These are phyloP conservation scores for Malassezia nana DNA, from an alignment of 1,284 basidiomycete species.

Conservation along the genomic window DNA sequence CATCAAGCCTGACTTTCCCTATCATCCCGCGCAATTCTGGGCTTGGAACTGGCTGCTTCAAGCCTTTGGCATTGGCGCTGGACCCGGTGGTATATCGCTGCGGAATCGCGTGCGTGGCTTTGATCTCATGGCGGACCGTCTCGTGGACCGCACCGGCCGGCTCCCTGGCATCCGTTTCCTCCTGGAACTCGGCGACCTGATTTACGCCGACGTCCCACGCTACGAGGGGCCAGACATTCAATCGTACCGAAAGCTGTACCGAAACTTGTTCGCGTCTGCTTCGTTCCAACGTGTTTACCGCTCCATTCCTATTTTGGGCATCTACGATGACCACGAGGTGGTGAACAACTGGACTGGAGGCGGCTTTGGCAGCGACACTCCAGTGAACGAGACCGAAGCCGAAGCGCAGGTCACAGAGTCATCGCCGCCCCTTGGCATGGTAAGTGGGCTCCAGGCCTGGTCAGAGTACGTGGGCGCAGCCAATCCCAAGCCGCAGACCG, in stretches of 20 bases:
- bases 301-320: conserved; percentile 40
- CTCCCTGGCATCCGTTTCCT: conserved; percentile 48
- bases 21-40: conserved; percentile 45
- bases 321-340: conserved; percentile 47
- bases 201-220: conserved; percentile 65
- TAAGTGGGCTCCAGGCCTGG: conserved; percentile 60
- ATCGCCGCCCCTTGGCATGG: conserved; percentile 33
- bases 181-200: conserved; percentile 54
- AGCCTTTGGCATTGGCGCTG: conserved; percentile 26
- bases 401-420: conserved; percentile 51
- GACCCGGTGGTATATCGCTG: conserved; percentile 31
- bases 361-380: conserved; percentile 1
- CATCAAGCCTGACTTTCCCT: conserved; percentile 48
- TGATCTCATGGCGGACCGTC: conserved; percentile 55
- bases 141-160: conserved; percentile 20
- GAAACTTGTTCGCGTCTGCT: conserved; percentile 41
- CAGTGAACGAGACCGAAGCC: conserved; percentile 50
- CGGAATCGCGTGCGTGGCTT: conserved; percentile 58
- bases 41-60: conserved; percentile 40
- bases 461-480: conserved; percentile 59
- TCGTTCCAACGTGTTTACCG: conserved; percentile 42
- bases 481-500: conserved; percentile 56
- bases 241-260: conserved; percentile 42
- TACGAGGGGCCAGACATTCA: conserved; percentile 29
- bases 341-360: conserved; percentile 42